These are phyloP conservation scores for Solanum hybrid DNA, from an alignment of 305 asterid genomes.

Conservation along the genomic window DNA sequence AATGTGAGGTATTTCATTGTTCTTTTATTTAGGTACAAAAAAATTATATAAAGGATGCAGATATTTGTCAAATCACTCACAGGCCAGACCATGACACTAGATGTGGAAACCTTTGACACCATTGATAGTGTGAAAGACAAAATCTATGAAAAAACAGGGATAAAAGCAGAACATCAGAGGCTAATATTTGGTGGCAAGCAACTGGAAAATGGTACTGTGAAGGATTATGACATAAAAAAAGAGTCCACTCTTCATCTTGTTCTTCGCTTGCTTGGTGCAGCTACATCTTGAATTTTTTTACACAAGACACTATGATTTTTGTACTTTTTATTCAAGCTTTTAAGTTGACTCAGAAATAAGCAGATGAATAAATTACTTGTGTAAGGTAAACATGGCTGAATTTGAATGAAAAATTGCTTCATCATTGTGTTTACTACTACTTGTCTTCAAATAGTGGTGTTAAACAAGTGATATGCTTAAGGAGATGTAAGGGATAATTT, in stretches of 20 bases:
- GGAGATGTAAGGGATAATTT: background rate
- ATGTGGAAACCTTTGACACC: background rate
- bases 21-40: background rate
- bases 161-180: background rate
- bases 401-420: background rate
- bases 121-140: background rate
- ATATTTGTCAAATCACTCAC: background rate
- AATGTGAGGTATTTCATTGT: background rate
- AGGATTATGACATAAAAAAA: background rate
- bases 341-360: background rate
- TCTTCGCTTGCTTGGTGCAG: background rate
- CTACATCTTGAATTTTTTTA: background rate
- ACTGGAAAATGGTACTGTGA: background rate
- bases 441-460: background rate
- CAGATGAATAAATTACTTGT: background rate
- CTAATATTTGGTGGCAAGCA: background rate
- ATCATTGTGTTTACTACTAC: background rate
- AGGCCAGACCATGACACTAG: background rate
- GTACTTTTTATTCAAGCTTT: background rate
- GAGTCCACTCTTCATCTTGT: constrained; percentile 2
- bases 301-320: background rate
- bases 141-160: background rate
- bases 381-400: no score
- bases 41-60: background rate
- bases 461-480: background rate